Conservation (phyloP, 2,329 filamentous ascomycete species). For the Aphanocladium album region DNA sequence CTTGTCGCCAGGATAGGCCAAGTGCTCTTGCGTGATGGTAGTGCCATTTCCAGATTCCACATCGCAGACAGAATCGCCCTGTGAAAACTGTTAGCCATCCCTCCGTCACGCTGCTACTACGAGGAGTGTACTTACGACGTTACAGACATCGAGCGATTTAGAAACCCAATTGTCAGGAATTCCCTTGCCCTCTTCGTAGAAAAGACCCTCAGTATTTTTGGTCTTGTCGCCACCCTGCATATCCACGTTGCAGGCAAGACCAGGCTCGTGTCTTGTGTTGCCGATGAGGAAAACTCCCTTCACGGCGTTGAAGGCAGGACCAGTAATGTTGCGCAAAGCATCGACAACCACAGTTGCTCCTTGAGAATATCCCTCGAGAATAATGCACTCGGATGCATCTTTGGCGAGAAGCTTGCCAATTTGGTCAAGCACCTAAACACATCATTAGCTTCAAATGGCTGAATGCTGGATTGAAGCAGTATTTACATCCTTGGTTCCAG, state of each 20-base stretch:
- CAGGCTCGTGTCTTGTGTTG: slow-evolving; percentile 8
- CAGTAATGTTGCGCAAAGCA: slow-evolving; percentile 10
- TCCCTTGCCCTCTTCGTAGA: background rate
- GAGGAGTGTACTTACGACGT: slow-evolving; percentile 3
- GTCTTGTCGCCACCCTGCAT: slow-evolving; percentile 12
- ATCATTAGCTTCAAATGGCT: background rate
- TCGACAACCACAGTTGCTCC: slow-evolving; percentile 13
- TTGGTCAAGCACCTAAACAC: background rate
- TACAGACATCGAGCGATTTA: slow-evolving; percentile 14
- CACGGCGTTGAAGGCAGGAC: slow-evolving; percentile 9
- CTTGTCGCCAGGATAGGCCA: background rate
- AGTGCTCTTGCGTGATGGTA: background rate
- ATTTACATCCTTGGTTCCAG: slow-evolving; percentile 11
- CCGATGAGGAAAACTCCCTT: slow-evolving; percentile 15
- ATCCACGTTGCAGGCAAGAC: slow-evolving; percentile 15
- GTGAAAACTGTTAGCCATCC: background rate
- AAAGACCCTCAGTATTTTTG: background rate
- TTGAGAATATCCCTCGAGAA: slow-evolving; percentile 15
- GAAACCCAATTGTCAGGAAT: slow-evolving; percentile 11
- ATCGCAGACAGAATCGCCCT: slow-evolving; percentile 15
- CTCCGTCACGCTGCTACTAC: too few relatives aligned
- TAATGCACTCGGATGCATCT: slow-evolving; percentile 7
- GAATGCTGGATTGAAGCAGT: background rate
- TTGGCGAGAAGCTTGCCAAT: slow-evolving; percentile 2
- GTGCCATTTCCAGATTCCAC: background rate